Evolutionary conservation across 352 stramenopile genomes (phyloP).

Genomic region (Thalassiosira exigua): DNA sequence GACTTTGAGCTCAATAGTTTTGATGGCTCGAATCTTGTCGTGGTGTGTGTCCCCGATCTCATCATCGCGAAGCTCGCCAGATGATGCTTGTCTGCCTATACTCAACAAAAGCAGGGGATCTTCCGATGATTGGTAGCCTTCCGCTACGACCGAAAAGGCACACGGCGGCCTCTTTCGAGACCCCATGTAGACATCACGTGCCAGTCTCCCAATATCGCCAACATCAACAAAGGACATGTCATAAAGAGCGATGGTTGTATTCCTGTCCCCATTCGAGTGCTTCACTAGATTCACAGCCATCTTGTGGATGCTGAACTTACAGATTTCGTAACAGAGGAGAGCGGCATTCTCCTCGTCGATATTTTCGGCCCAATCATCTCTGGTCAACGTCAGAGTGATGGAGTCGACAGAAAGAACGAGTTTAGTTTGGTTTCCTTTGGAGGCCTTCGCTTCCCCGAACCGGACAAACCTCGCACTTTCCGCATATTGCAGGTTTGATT

Average conservation of each 20-base stretch:
- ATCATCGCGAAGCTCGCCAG: not conserved
- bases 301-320: slow-evolving; percentile 52
- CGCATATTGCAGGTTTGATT: slow-evolving; percentile 42
- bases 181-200: slow-evolving; percentile 39
- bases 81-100: slow-evolving; percentile 40
- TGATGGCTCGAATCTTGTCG: slow-evolving; percentile 1
- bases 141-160: slow-evolving; percentile 67
- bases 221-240: slow-evolving; percentile 70
- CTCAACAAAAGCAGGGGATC: slow-evolving; percentile 61
- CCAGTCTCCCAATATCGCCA: slow-evolving; percentile 65
- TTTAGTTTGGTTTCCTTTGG: slow-evolving; percentile 2
- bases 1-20: slow-evolving; percentile 40
- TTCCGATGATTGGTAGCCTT: slow-evolving; percentile 58
- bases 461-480: slow-evolving; percentile 70
- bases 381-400: slow-evolving; percentile 59
- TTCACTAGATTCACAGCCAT: slow-evolving; percentile 43
- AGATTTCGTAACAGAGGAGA: slow-evolving; percentile 67
- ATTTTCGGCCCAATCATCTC: slow-evolving; percentile 64
- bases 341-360: slow-evolving; percentile 45
- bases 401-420: slow-evolving; percentile 43
- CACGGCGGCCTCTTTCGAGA: slow-evolving; percentile 44
- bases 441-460: slow-evolving; percentile 59
- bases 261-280: slow-evolving; percentile 42
- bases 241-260: slow-evolving; percentile 57
- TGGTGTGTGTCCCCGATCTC: not conserved